Evolutionary conservation across 495 filamentous ascomycete genomes (phyloP), one percentile per base, ranked within the genome.

Genomic region (Amphirosellinia nigrospora): DNA sequence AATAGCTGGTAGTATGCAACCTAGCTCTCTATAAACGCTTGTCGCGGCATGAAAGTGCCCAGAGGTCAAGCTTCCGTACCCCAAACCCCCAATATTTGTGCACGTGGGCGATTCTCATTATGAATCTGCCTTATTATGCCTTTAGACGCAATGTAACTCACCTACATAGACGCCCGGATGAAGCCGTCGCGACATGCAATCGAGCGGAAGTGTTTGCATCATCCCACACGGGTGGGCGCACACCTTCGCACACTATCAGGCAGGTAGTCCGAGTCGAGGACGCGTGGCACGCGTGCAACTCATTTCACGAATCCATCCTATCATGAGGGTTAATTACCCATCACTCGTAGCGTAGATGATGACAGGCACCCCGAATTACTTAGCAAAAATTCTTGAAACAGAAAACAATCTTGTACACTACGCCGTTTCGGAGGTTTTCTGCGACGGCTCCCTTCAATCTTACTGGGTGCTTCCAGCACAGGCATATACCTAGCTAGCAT

Each of bases 111-210:
- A 45, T 65, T 65, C 46, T 52, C 34, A 10, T 53, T 65, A 53
- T 50, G 30, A 52, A 53, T 52, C 11, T 41, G 43, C 53, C 46
- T 52, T 53, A 65, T 39, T 53, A 16, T 46, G 30, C 63, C 21
- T 39, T 11, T 1, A 39, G 46, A 65, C 32, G 32, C 63, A 28
- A 65, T 65, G 63, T 65, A 65, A 65, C 63, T 52, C 34, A 48
- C 63, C 19, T 53, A 65, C 46, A 53, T 65, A 65, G 63, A 65
- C 63, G 63, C 63, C 63, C 63, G 63, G 63, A 53, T 65, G 63
- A 65, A 53, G 63, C 63, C 63, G 63, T 65, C 45, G 34, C 63
- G 46, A 53, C 32, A 65, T 65, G 63, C 63, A 53, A 23, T 26
- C 21, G 34, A 39, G 63, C 46, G 63, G 63, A 65, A 65, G 63